phyloP scores from a whole-genome alignment of 2,329 filamentous ascomycete genomes.

The Fusarium lateritium region DNA sequence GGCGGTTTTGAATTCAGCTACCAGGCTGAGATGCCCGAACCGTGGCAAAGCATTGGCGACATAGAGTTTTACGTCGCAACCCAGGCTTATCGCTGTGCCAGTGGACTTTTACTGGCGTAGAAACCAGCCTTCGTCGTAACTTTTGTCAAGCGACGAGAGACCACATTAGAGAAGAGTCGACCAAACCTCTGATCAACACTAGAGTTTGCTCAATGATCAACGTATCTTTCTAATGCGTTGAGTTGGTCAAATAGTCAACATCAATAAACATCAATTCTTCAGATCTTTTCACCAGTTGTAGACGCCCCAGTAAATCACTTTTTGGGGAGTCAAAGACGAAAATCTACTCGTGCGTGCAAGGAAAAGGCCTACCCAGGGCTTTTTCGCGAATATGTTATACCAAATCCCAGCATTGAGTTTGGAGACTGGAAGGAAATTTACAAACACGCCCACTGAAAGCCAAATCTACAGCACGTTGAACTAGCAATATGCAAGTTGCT shows the following conservation, averaged over 20 bases:
- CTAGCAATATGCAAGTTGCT: not conserved
- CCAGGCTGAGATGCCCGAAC: not conserved
- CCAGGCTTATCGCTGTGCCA: not conserved
- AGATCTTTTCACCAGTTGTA: not conserved
- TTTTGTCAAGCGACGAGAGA: not conserved
- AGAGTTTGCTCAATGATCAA: not conserved
- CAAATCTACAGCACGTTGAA: no score
- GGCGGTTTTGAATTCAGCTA: not conserved
- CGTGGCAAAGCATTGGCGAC: not conserved
- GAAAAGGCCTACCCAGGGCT: not conserved
- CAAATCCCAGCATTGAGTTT: not conserved
- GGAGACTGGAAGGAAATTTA: not conserved
- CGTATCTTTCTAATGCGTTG: not conserved
- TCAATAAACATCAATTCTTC: slow-evolving; percentile 19
- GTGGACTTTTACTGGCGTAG: not conserved
- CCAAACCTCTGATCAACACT: not conserved
- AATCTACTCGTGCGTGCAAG: slow-evolving; percentile 7
- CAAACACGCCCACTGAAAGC: no score
- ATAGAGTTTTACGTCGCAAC: not conserved
- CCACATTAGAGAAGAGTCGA: not conserved
- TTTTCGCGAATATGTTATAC: not conserved
- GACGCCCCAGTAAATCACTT: not conserved
- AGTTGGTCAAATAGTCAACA: slow-evolving; percentile 6
- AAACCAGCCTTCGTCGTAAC: not conserved
- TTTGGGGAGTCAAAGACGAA: not conserved